Evolutionary conservation across 1,139 yeast species (phyloP), one percentile per base, ranked within the genome.

Genomic region (Suhomyces terraborum): DNA sequence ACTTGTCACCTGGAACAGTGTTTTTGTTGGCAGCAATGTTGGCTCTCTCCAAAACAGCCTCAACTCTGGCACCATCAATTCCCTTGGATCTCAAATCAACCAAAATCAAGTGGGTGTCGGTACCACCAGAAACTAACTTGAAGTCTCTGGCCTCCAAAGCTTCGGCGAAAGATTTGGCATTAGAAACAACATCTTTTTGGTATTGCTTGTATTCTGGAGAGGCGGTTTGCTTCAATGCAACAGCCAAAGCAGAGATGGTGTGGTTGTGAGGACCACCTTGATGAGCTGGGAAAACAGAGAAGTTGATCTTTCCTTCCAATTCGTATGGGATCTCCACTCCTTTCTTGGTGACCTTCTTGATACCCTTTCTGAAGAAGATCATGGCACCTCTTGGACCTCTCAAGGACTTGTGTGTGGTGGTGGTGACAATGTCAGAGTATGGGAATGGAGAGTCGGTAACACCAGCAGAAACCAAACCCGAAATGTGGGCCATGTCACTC

Each of bases 211-310:
- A 91, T 66, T 89, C 96, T 41, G 95, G 95, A 36, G 86, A 72
- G 47, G 77, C 70, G 42, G 96, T 89, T 74, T 91, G 97, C 64
- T 88, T 88, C 62, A 91, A 79, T 18, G 97, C 97, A 46, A 88
- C 95, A 6, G 97, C 95, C 55, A 91, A 73, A 9, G 97, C 98
- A 51, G 96, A 85, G 60, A 91, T 91, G 55, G 97, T 91, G 69
- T 91, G 97, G 75, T 91, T 91, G 69, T 91, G 97, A 54, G 98
- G 98, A 59, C 98, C 98, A 73, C 98, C 98, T 75, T 91, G 98
- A 68, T 91, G 97, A 45, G 95, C 98, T 54, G 98, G 98, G 87
- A 91, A 91, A 32, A 91, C 97, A 18, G 96, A 87, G 63, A 91
- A 91, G 76, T 91, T 91, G 67, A 91, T 88, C 61, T 84, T 87